Conservation (phyloP, 108 stramenopile genomes). For the Cyclostephanos tholiformis region DNA sequence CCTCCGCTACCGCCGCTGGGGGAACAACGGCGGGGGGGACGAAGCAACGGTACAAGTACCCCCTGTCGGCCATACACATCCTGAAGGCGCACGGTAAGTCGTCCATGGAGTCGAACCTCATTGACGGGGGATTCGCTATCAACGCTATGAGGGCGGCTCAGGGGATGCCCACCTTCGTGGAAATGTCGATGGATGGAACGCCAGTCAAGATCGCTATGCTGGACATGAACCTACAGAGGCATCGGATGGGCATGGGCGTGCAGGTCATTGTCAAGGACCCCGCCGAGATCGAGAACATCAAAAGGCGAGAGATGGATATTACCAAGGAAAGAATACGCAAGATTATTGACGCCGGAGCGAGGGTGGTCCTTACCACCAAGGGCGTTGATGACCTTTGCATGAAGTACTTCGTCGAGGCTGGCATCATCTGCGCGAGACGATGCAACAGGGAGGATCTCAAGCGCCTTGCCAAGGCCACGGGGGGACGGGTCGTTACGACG, state of each 20-base stretch:
- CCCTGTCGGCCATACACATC: conserved; percentile 96
- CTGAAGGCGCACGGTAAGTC: conserved; percentile 99
- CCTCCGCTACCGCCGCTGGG: conserved; percentile 8
- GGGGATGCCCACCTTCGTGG: conserved; percentile 95
- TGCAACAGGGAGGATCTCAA: conserved; percentile 96
- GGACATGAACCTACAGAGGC: conserved; percentile 98
- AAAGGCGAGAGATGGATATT: conserved; percentile 98
- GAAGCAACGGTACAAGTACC: conserved; percentile 82
- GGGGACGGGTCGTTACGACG: conserved; percentile 93
- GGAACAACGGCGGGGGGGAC: conserved; percentile 19
- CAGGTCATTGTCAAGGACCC: conserved; percentile 92
- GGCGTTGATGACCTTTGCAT: conserved; percentile 99
- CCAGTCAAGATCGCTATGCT: conserved; percentile 95
- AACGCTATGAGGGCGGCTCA: conserved; percentile 94
- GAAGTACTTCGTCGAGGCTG: conserved; percentile 99
- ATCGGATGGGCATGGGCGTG: conserved; percentile 99
- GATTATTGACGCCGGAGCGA: conserved; percentile 96
- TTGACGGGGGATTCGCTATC: conserved; percentile 95
- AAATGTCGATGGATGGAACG: conserved; percentile 42
- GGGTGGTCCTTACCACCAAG: conserved; percentile 97
- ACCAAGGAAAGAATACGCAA: conserved; percentile 99
- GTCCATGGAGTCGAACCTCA: conserved; percentile 89
- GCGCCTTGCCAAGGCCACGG: conserved; percentile 98
- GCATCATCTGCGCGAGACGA: conserved; percentile 93
- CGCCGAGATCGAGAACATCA: conserved; percentile 94